Conservation (phyloP, 2,329 filamentous ascomycete genomes). For the Neofusicoccum umdonicola region DNA sequence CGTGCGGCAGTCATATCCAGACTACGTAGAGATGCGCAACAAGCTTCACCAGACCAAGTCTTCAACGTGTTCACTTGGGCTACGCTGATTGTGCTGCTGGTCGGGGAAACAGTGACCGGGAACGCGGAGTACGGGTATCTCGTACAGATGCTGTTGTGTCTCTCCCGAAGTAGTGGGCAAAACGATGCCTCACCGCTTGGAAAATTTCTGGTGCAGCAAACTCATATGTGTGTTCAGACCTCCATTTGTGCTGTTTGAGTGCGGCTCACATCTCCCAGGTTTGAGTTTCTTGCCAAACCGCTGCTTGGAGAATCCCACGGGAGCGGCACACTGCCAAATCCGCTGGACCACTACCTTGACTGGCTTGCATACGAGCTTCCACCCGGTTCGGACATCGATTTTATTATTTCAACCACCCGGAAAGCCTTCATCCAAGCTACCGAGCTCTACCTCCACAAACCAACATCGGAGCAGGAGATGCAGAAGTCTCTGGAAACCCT, state of each 20-base stretch:
- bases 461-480: background rate
- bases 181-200: background rate
- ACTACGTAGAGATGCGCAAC: slow-evolving; percentile 33
- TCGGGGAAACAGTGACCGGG: slow-evolving; percentile 44
- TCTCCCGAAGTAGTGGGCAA: slow-evolving; percentile 20
- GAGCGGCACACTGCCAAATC: slow-evolving; percentile 18
- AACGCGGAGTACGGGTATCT: slow-evolving; percentile 39
- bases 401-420: slow-evolving; percentile 18
- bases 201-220: slow-evolving; percentile 17
- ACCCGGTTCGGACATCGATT: background rate
- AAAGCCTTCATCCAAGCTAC: slow-evolving; percentile 1
- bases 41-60: slow-evolving; percentile 26
- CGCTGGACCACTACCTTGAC: slow-evolving; percentile 19
- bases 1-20: slow-evolving; percentile 38
- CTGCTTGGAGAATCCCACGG: slow-evolving; percentile 21
- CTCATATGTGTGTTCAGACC: background rate
- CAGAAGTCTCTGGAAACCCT: background rate
- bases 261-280: slow-evolving; percentile 16
- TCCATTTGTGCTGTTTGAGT: background rate
- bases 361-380: slow-evolving; percentile 20
- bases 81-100: slow-evolving; percentile 39
- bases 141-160: slow-evolving; percentile 36
- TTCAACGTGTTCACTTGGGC: slow-evolving; percentile 40
- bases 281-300: slow-evolving; percentile 23
- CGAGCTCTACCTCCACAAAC: slow-evolving; percentile 7